Conservation (phyloP, 192 early-diverging fungal species). For the Linderina pennispora region DNA sequence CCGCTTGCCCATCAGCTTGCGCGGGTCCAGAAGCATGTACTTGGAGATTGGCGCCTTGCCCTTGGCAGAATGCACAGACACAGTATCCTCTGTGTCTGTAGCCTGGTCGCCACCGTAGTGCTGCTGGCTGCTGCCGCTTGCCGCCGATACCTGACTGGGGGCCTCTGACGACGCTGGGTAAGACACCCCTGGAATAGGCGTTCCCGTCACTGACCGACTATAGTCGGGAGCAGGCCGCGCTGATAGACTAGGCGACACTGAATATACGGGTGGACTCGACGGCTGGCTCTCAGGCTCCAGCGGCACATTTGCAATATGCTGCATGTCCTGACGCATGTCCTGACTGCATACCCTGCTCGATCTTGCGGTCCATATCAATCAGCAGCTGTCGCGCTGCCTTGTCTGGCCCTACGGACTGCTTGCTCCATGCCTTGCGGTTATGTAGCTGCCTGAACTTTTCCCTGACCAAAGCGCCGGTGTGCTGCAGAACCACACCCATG, state of each 20-base stretch:
- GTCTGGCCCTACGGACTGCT: conserved; percentile 40
- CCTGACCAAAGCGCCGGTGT: conserved; percentile 47
- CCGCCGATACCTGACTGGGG: no score
- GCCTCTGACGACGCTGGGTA: no score
- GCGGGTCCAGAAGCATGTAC: conserved; percentile 46
- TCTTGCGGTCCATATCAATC: conserved; percentile 35
- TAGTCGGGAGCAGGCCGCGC: no score
- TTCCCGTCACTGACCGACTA: no score
- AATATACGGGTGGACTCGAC: no score
- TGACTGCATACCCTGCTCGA: conserved; percentile 39
- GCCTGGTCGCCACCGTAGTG: neutral
- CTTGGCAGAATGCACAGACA: conserved; percentile 12
- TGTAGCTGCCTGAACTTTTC: conserved; percentile 48
- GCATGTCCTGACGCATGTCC: no score
- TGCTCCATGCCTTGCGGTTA: conserved; percentile 46
- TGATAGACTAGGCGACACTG: no score
- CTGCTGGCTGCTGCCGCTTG: neutral
- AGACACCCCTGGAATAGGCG: no score
- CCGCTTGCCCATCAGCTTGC: conserved; percentile 46
- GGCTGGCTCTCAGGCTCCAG: no score
- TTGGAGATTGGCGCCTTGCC: conserved; percentile 31
- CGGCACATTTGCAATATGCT: no score
- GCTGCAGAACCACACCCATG: conserved; percentile 43
- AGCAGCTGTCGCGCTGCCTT: conserved; percentile 38
- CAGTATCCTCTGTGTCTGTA: conserved; percentile 9